phyloP scores from a whole-genome alignment of 2,329 filamentous ascomycete genomes.

The Epichloe elymi region DNA sequence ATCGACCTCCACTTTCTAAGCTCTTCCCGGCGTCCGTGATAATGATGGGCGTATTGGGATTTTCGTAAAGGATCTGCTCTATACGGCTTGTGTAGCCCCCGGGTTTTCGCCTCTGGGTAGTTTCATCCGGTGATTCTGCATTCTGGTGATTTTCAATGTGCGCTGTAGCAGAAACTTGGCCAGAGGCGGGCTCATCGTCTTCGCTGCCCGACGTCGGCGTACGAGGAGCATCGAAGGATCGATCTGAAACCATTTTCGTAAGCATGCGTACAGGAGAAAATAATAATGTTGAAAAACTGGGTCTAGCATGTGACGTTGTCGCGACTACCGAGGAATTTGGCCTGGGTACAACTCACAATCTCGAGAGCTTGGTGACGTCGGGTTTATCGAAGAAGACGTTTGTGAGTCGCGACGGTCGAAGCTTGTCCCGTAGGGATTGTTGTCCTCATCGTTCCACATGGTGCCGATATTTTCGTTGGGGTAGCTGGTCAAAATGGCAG shows the following conservation, averaged over 20 bases:
- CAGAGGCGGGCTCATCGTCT: slow-evolving; percentile 40
- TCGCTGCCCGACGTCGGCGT: slow-evolving; percentile 60
- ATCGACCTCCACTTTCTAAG: slow-evolving; percentile 77
- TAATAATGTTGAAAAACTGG: background rate
- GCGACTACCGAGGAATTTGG: background rate
- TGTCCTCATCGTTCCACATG: slow-evolving; percentile 99
- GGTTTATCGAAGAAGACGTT: slow-evolving; percentile 52
- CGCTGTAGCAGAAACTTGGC: slow-evolving; percentile 16
- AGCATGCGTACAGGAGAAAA: background rate
- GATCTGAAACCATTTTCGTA: slow-evolving; percentile 12
- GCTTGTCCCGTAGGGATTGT: slow-evolving; percentile 87
- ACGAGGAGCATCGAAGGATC: slow-evolving; percentile 48
- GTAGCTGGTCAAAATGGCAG: background rate
- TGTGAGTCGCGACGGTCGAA: slow-evolving; percentile 80
- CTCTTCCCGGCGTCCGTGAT: slow-evolving; percentile 97
- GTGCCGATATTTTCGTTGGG: slow-evolving; percentile 5
- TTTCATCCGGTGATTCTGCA: slow-evolving; percentile 26
- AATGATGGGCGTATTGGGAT: slow-evolving; percentile 75
- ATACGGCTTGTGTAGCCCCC: slow-evolving; percentile 90
- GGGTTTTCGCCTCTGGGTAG: slow-evolving; percentile 56
- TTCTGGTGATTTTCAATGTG: slow-evolving; percentile 33
- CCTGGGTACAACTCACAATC: slow-evolving; percentile 37
- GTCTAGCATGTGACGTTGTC: background rate
- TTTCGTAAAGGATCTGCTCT: slow-evolving; percentile 94
- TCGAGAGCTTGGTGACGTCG: slow-evolving; percentile 45